phyloP scores from a whole-genome alignment of 202 grass and related monocot species.

The Tripidium arundinaceum region DNA sequence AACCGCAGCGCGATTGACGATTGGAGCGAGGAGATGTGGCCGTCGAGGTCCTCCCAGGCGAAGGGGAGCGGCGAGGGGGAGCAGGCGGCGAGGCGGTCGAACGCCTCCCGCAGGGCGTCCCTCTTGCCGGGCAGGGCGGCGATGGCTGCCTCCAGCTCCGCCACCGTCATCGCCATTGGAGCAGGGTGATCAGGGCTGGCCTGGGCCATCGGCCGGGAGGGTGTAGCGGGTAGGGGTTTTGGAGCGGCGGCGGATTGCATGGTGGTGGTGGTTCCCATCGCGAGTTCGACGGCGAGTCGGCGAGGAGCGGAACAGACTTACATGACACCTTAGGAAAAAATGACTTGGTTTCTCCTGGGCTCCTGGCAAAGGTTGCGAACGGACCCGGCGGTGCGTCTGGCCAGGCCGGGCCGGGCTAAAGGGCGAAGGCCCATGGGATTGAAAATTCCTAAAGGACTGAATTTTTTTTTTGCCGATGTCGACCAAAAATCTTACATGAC shows the following conservation, averaged over 20 bases:
- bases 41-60: constrained; percentile 39
- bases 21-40: constrained; percentile 37
- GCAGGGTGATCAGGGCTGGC: background rate
- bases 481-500: too few relatives aligned
- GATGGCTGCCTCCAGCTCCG: constrained; percentile 31
- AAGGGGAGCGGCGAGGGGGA: constrained; percentile 38
- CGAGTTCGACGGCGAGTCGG: background rate
- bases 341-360: background rate
- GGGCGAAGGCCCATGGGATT: background rate
- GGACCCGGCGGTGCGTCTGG: background rate
- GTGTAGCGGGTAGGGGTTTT: background rate
- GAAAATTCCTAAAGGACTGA: background rate
- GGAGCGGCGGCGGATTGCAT: background rate
- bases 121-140: constrained; percentile 31
- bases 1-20: constrained; percentile 20
- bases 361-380: background rate
- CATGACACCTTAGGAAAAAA: too few relatives aligned
- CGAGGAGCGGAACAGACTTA: background rate
- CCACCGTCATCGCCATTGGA: constrained; percentile 13
- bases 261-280: background rate
- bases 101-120: constrained; percentile 34
- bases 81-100: constrained; percentile 39
- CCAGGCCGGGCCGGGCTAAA: background rate
- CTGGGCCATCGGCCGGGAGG: background rate
- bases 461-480: background rate